Evolutionary conservation across 805 yeast genomes (phyloP).

Genomic region (Kodamaea jinghongensis): DNA sequence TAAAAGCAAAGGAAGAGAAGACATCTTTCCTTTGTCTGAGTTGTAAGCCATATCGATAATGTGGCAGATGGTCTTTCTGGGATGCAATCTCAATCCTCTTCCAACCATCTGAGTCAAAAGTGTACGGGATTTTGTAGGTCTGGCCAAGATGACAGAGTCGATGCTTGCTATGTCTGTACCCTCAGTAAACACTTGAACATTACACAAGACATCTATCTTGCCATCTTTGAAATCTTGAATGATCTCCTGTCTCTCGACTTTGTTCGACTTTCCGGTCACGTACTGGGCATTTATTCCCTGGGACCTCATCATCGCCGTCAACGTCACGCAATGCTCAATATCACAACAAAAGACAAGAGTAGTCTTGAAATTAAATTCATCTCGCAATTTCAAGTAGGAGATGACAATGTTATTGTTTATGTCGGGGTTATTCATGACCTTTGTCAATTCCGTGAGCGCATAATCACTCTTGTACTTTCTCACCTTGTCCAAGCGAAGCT

Average conservation of each 20-base stretch:
- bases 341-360: conserved; percentile 79
- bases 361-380: conserved; percentile 46
- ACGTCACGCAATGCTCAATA: conserved; percentile 57
- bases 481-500: conserved; percentile 42
- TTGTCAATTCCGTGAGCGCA: conserved; percentile 47
- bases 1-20: conserved; percentile 45
- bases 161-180: conserved; percentile 93
- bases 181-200: conserved; percentile 89
- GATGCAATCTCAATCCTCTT: conserved; percentile 70
- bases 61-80: conserved; percentile 64
- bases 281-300: conserved; percentile 68
- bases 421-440: conserved; percentile 51
- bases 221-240: conserved; percentile 62
- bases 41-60: conserved; percentile 77
- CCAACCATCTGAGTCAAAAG: conserved; percentile 87
- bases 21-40: conserved; percentile 44
- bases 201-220: conserved; percentile 67
- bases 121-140: conserved; percentile 78
- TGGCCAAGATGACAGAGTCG: conserved; percentile 71
- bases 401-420: conserved; percentile 59
- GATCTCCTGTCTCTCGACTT: conserved; percentile 47
- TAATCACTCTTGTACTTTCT: conserved; percentile 49
- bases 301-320: conserved; percentile 51
- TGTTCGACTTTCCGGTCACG: conserved; percentile 65
- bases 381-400: conserved; percentile 39